A percentile compares a stretch with the other conserved stretches of the same genome.
Conservation (phyloP, 164 flowering plant genomes). For the Sextonia rubra region DNA sequence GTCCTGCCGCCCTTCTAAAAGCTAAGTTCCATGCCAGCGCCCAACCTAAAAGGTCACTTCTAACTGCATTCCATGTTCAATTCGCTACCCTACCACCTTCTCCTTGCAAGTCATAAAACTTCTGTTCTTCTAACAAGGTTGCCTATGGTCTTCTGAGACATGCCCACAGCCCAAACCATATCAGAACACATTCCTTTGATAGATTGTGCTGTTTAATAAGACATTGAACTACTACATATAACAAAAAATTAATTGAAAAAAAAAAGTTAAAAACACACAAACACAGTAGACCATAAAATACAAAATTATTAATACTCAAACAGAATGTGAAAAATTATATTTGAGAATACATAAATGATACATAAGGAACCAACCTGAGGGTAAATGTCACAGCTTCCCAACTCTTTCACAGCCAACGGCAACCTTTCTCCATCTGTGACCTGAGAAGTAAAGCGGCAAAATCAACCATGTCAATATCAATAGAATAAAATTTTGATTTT, state of each 20-base stretch:
- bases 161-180: no score
- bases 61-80: no score
- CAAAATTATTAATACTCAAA: not conserved
- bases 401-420: slow-evolving; percentile 90
- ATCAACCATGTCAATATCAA: slow-evolving; percentile 2
- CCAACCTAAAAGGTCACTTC: no score
- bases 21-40: no score
- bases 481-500: not conserved
- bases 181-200: no score
- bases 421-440: slow-evolving; percentile 93
- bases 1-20: no score
- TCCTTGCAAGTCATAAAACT: no score
- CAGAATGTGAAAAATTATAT: not conserved
- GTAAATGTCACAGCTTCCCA: slow-evolving; percentile 96
- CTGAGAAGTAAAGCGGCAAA: slow-evolving; percentile 31
- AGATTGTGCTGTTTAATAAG: not conserved
- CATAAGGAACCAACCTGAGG: slow-evolving; percentile 63
- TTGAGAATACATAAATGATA: not conserved
- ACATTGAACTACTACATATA: not conserved
- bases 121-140: no score
- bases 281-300: not conserved
- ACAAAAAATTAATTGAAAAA: no score
- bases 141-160: no score
- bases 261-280: no score
- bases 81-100: no score